phyloP scores from a whole-genome alignment of 228 moss, liverwort and hornwort species.

The Sphagnum magellanicum region DNA sequence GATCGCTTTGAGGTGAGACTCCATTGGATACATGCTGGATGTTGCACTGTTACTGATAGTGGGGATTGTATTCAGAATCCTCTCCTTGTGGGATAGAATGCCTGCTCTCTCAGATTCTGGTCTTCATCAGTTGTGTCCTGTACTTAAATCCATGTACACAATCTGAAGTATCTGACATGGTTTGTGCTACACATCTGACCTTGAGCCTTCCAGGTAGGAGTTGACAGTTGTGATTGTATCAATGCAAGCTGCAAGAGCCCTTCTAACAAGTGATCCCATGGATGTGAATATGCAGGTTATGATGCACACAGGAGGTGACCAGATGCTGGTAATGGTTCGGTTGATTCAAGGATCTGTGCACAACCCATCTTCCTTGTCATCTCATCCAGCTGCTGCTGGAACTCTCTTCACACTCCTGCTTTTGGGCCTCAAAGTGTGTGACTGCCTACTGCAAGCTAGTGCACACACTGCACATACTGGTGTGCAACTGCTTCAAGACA shows the following conservation, averaged over 20 bases:
- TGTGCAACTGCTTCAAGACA: constrained; percentile 40
- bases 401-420: constrained; percentile 71
- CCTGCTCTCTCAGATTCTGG: too few species aligned
- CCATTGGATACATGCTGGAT: neutral
- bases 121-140: too few species aligned
- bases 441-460: constrained; percentile 34
- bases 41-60: too few species aligned
- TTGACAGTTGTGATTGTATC: too few species aligned
- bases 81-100: too few species aligned
- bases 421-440: constrained; percentile 58
- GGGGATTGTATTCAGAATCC: too few species aligned
- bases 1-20: constrained; percentile 75
- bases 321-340: constrained; percentile 64
- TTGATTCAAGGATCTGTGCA: constrained; percentile 79
- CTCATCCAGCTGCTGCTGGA: constrained; percentile 81
- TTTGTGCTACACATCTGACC: too few species aligned
- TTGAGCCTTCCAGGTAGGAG: too few species aligned
- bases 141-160: too few species aligned
- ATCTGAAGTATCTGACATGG: too few species aligned
- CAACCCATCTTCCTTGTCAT: constrained; percentile 40
- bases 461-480: constrained; percentile 45
- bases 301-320: constrained; percentile 63
- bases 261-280: too few species aligned
- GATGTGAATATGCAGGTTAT: constrained; percentile 42
- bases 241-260: too few species aligned